Evolutionary conservation across 2,329 filamentous ascomycete genomes (phyloP).

Genomic region (Diplodia mutila): DNA sequence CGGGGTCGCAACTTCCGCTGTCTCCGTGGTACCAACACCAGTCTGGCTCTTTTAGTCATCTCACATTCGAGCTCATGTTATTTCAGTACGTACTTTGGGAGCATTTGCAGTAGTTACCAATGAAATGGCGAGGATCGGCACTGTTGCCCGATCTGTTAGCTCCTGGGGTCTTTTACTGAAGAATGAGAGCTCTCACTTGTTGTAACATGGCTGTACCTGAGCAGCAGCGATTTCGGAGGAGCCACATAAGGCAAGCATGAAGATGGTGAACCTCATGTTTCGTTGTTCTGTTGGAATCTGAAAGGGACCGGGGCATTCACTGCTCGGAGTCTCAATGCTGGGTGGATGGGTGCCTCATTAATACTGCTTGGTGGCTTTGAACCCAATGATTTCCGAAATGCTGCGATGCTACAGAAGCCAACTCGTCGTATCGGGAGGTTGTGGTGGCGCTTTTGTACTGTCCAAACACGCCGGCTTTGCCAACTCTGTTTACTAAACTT

Average conservation of each 20-base stretch:
- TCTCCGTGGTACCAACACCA: background rate
- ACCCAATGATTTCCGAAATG: background rate
- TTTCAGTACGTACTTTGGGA: background rate
- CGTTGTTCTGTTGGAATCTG: background rate
- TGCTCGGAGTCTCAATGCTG: too few relatives aligned
- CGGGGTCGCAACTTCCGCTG: background rate
- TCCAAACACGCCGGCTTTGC: background rate
- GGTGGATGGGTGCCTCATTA: background rate
- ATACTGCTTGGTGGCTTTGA: background rate
- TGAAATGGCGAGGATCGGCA: background rate
- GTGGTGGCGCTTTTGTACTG: background rate
- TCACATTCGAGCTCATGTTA: background rate
- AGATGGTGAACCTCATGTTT: background rate
- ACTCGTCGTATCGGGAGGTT: background rate
- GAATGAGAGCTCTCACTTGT: background rate
- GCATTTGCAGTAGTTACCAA: background rate
- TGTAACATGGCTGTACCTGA: background rate
- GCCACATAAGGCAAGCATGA: background rate
- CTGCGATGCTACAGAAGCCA: background rate
- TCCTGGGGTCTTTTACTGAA: background rate
- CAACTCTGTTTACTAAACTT: too few relatives aligned
- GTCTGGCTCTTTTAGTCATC: background rate
- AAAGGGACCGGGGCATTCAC: background rate
- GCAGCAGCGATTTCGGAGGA: background rate
- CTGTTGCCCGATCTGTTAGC: background rate